Percentiles rank a stretch among this genome's conserved stretches.
Evolutionary conservation across 2,329 filamentous ascomycete species (phyloP).

Genomic region (Dothideomycetes sp.): DNA sequence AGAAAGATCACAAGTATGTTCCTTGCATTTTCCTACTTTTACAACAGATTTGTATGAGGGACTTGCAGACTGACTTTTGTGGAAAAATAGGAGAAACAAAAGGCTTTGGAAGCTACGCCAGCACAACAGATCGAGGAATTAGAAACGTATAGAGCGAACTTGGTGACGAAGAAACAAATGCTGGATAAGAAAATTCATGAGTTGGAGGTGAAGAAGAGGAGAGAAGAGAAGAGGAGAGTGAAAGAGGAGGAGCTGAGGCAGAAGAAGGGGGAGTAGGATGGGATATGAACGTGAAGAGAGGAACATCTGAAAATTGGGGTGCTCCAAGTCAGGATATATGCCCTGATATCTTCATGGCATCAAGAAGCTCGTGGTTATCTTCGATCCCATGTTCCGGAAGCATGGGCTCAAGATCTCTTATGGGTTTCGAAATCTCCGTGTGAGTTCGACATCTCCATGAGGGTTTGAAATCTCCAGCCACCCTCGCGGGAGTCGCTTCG

Average conservation of each 20-base stretch:
- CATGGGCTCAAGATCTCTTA: too few species aligned
- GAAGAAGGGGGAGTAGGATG: conserved; percentile 7
- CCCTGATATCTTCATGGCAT: too few species aligned
- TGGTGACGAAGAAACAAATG: conserved; percentile 43
- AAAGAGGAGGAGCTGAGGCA: conserved; percentile 2
- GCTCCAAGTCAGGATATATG: too few species aligned
- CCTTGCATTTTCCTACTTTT: background rate
- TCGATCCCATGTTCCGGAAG: too few species aligned
- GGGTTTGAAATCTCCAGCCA: too few species aligned
- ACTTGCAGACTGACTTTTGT: background rate
- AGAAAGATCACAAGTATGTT: conserved; percentile 43
- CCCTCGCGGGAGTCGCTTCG: too few species aligned
- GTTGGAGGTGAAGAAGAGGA: conserved; percentile 32
- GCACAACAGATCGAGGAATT: conserved; percentile 49
- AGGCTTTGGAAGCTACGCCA: conserved; percentile 38
- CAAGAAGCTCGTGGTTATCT: too few species aligned
- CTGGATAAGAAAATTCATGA: conserved; percentile 50
- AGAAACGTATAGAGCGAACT: conserved; percentile 39
- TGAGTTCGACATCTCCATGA: too few species aligned
- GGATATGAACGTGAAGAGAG: too few species aligned
- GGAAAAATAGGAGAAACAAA: conserved; percentile 29
- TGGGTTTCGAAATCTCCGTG: too few species aligned
- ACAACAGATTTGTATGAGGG: background rate
- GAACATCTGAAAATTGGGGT: too few species aligned
- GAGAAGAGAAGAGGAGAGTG: conserved; percentile 4